Percentiles rank a stretch among this genome's conserved stretches.
Conservation (phyloP, 805 yeast genomes). For the Teunomyces pallodes region DNA sequence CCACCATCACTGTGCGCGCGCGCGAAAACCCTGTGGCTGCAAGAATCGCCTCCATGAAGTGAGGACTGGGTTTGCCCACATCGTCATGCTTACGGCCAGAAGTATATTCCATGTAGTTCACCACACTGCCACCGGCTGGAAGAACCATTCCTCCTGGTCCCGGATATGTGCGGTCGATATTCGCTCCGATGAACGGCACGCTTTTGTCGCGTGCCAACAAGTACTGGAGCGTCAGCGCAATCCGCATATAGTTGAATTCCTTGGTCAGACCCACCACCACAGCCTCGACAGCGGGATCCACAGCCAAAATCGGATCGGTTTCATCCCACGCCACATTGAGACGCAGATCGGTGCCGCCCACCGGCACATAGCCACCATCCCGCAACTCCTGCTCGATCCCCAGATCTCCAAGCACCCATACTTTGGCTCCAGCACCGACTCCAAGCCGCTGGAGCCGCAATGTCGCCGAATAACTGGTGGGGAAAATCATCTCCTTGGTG, state of each 20-base stretch:
- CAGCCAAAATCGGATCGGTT: slow-evolving; percentile 23
- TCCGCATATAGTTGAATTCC: slow-evolving; percentile 34
- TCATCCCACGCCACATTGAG: slow-evolving; percentile 26
- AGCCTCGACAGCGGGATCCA: slow-evolving; percentile 39
- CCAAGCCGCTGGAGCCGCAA: slow-evolving; percentile 14
- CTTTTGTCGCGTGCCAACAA: slow-evolving; percentile 28
- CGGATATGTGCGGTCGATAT: slow-evolving; percentile 41
- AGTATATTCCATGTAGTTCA: slow-evolving; percentile 36
- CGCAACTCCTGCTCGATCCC: slow-evolving; percentile 37
- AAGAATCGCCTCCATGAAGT: slow-evolving; percentile 29
- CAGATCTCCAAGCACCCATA: slow-evolving; percentile 41
- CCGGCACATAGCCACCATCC: slow-evolving; percentile 30
- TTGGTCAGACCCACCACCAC: slow-evolving; percentile 41
- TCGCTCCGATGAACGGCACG: slow-evolving; percentile 39
- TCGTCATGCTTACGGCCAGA: slow-evolving; percentile 30
- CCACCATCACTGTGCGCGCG: slow-evolving; percentile 35
- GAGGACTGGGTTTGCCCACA: slow-evolving; percentile 39
- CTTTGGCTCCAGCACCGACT: slow-evolving; percentile 28
- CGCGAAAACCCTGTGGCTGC: slow-evolving; percentile 24
- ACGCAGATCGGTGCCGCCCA: slow-evolving; percentile 33
- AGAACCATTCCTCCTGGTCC: slow-evolving; percentile 35
- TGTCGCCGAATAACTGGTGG: slow-evolving; percentile 39
- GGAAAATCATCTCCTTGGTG: slow-evolving; percentile 28
- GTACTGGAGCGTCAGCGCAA: slow-evolving; percentile 37
- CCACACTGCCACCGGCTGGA: slow-evolving; percentile 44